These are phyloP conservation scores for Candida anglica DNA, from an alignment of 805 yeast species.

Conservation along the genomic window DNA sequence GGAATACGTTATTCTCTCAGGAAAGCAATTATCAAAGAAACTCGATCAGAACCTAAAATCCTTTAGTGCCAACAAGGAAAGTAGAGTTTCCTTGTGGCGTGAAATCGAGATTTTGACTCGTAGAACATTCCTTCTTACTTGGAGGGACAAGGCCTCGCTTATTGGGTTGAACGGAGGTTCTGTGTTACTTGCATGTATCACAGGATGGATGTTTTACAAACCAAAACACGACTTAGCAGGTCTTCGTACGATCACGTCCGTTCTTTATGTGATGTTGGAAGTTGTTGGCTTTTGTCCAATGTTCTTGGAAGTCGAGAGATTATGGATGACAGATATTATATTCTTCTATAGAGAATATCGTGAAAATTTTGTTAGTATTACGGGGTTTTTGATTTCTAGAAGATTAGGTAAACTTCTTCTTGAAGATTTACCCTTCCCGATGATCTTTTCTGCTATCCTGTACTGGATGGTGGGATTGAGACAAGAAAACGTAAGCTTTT, in stretches of 20 bases:
- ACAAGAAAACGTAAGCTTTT: conserved; percentile 37
- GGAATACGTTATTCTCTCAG: neutral
- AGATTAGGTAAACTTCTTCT: conserved; percentile 59
- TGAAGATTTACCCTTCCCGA: conserved; percentile 65
- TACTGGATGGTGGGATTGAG: conserved; percentile 79
- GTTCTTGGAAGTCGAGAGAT: conserved; percentile 34
- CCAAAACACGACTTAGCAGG: conserved; percentile 62
- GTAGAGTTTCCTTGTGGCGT: conserved; percentile 20
- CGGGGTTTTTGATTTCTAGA: conserved; percentile 66
- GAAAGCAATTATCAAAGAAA: conserved; percentile 1
- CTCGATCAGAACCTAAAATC: conserved; percentile 13
- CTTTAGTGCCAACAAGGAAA: conserved; percentile 11
- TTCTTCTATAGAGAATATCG: conserved; percentile 54
- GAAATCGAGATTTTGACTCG: conserved; percentile 32
- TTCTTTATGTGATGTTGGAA: conserved; percentile 34
- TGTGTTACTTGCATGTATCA: conserved; percentile 50
- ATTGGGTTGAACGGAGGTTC: conserved; percentile 36
- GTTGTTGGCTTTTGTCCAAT: conserved; percentile 38
- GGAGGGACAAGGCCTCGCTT: conserved; percentile 30
- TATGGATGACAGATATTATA: conserved; percentile 35
- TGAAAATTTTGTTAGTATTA: conserved; percentile 62
- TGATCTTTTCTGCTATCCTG: conserved; percentile 56
- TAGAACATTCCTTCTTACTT: conserved; percentile 28
- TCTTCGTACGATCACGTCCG: conserved; percentile 49
- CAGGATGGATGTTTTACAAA: conserved; percentile 74